A percentile compares a stretch with the other conserved stretches of the same genome.
phyloP scores from a whole-genome alignment of 2,329 filamentous ascomycete species.

The Colletotrichum australisinense region DNA sequence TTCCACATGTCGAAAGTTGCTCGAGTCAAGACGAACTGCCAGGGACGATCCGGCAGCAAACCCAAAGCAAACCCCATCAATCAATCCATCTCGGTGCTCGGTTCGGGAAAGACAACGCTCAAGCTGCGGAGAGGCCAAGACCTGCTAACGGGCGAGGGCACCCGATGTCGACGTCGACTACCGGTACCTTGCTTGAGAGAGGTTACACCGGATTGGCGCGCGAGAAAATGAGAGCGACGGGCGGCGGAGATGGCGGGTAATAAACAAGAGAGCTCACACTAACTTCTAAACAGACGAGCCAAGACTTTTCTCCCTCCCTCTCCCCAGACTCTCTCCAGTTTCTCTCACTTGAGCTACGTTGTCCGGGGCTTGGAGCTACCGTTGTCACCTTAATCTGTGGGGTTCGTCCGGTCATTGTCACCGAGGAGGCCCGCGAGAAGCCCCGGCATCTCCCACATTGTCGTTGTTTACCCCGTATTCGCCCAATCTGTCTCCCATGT shows the following conservation, averaged over 20 bases:
- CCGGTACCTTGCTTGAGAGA: slow-evolving; percentile 20
- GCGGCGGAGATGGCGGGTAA: slow-evolving; percentile 5
- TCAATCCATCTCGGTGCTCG: not conserved
- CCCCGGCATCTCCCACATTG: not conserved
- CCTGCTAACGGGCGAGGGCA: not conserved
- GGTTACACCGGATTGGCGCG: slow-evolving; percentile 30
- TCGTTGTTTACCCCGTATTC: not conserved
- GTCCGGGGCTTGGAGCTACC: not conserved
- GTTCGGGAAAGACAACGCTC: not conserved
- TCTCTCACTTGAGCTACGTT: not conserved
- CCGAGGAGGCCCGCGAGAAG: not conserved
- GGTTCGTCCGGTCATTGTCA: slow-evolving; percentile 12
- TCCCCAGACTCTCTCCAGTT: too few species aligned
- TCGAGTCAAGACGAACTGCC: slow-evolving; percentile 7
- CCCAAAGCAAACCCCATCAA: not conserved
- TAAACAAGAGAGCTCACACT: not conserved
- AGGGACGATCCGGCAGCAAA: slow-evolving; percentile 1
- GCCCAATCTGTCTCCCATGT: not conserved
- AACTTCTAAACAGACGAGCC: not conserved
- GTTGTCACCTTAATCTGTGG: slow-evolving; percentile 22
- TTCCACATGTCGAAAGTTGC: not conserved
- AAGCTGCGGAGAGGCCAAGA: slow-evolving; percentile 26
- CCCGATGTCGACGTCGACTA: slow-evolving; percentile 10
- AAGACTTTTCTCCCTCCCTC: not conserved
- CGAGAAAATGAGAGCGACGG: not conserved